Evolutionary conservation across 805 yeast species (phyloP), one percentile per base, ranked within the genome.

Genomic region (Cyberlindnera galapagoensis): DNA sequence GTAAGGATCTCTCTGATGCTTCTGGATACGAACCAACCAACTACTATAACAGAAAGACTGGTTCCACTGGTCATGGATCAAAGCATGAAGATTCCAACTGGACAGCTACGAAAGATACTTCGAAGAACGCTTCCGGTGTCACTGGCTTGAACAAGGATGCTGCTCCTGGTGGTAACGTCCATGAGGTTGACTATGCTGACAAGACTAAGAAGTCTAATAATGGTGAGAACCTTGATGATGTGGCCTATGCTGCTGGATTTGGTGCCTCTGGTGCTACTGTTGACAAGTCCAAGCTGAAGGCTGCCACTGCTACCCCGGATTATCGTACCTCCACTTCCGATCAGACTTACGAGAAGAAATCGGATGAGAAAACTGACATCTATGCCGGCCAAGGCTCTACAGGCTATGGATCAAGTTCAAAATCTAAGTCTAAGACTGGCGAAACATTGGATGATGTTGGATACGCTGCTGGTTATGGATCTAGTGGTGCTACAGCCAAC

Each of bases 1-100:
- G 24, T 21, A 37, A 31, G 25, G 52, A 47, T 20, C 24, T 42
- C 33, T 44, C 49, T 3, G 31, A 23, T 18, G 44, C 50, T 10
- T 7, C 30, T 3, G 47, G 45, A 8, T 47, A 43, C 26, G 44
- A 36, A 18, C 43, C 50, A 24, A 46, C 52, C 9, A 21, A 21
- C 6, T 44, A 47, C 34, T 47, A 45, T 23, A 16, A 30, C 3
- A 35, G 37, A 14, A 26, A 34, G 26, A 36, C 38, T 20, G 38
- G 38, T 23, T 21, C 10, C 16, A 10, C 16, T 23, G 27, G 12
- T 6, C 23, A 21, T 15, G 4, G n/a, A n/a, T n/a, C n/a, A n/a
- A n/a, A n/a, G n/a, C n/a, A n/a, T n/a, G n/a, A n/a, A n/a, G n/a
- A n/a, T n/a, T n/a, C n/a, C n/a, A n/a, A n/a, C n/a, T n/a, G n/a